Evolutionary conservation across 2,329 filamentous ascomycete species (phyloP).

Genomic region (Dothistroma septosporum): DNA sequence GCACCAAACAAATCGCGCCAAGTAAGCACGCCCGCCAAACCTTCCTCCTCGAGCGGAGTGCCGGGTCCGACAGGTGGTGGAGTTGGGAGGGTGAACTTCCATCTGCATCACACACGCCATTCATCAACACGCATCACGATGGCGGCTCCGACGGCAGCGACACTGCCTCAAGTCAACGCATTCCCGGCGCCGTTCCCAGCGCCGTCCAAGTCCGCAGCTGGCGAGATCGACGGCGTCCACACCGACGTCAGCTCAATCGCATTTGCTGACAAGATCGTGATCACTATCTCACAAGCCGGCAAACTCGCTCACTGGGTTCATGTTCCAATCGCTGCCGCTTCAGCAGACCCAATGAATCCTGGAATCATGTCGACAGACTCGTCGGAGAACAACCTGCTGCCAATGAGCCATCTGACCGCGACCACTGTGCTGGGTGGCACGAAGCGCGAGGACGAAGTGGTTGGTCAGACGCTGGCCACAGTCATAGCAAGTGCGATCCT

Average conservation of each 20-base stretch:
- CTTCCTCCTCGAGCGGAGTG: no score
- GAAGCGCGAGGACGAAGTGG: constrained; percentile 68
- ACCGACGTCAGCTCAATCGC: constrained; percentile 70
- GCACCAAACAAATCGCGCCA: no score
- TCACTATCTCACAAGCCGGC: constrained; percentile 84
- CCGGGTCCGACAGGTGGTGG: no score
- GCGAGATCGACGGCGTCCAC: constrained; percentile 60
- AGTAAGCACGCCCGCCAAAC: no score
- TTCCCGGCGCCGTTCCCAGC: constrained; percentile 55
- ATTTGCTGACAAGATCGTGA: constrained; percentile 85
- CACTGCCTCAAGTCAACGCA: constrained; percentile 31
- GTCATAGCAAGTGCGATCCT: constrained; percentile 80
- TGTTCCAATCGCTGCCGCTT: constrained; percentile 67
- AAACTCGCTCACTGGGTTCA: constrained; percentile 91
- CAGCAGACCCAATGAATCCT: constrained; percentile 60
- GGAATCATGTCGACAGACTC: constrained; percentile 44
- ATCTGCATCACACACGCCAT: not conserved
- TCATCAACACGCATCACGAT: not conserved
- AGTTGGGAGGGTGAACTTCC: not conserved
- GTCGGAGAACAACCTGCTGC: constrained; percentile 58
- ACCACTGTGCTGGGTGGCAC: constrained; percentile 83
- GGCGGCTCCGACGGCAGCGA: not conserved
- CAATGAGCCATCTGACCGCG: constrained; percentile 76
- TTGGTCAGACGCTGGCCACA: constrained; percentile 79
- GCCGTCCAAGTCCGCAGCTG: constrained; percentile 42